Conservation (phyloP, 2,329 filamentous ascomycete genomes). For the Alternaria brassicicola region DNA sequence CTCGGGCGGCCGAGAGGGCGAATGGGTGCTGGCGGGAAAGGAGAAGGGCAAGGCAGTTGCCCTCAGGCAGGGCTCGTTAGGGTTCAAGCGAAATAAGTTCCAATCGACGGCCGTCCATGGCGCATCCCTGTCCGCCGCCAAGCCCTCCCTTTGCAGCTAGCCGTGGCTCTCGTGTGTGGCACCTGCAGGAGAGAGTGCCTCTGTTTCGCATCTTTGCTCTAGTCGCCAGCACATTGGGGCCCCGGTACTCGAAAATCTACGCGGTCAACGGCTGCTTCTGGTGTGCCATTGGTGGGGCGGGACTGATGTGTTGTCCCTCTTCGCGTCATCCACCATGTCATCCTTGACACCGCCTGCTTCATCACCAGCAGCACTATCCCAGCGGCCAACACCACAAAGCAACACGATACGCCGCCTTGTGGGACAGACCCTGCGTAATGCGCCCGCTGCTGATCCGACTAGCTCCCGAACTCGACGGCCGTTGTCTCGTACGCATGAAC, state of each 20-base stretch:
- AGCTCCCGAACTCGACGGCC: constrained; percentile 13
- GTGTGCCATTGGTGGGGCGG: constrained; percentile 20
- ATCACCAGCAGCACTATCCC: constrained; percentile 2
- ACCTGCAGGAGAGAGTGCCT: constrained; percentile 2
- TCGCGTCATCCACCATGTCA: constrained; percentile 28
- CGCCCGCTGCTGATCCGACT: constrained; percentile 15
- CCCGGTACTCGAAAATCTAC: constrained; percentile 14
- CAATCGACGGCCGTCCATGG: constrained; percentile 15
- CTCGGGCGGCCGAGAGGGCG: not conserved
- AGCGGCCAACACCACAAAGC: constrained; percentile 1
- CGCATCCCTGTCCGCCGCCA: constrained; percentile 9
- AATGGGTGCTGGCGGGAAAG: constrained; percentile 22
- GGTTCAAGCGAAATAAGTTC: constrained; percentile 29
- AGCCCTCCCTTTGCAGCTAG: constrained; percentile 8
- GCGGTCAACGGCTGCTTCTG: constrained; percentile 1
- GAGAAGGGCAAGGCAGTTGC: constrained; percentile 21
- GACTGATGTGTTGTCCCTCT: constrained; percentile 32
- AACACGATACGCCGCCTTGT: constrained; percentile 1
- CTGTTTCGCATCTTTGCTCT: constrained; percentile 20
- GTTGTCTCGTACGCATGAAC: constrained; percentile 20
- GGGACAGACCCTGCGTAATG: constrained; percentile 16
- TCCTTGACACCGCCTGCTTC: constrained; percentile 2
- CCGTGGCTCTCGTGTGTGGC: not conserved
- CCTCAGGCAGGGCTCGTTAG: constrained; percentile 21
- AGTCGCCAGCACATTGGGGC: constrained; percentile 17